Conservation (phyloP, 495 filamentous ascomycete genomes). For the Darksidea phi region DNA sequence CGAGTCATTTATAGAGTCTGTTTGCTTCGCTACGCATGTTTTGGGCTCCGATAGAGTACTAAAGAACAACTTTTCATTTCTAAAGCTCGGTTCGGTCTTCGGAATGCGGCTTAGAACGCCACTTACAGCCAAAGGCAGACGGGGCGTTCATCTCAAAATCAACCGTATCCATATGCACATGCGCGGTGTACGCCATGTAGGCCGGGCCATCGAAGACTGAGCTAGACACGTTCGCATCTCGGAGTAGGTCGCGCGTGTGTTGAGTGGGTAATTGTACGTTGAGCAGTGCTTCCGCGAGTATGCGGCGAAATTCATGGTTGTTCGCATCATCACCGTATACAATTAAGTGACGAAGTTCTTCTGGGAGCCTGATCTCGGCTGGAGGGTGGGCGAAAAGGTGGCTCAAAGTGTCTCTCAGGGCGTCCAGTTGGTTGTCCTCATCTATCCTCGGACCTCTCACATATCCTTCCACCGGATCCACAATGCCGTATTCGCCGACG, state of each 20-base stretch:
- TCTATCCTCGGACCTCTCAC: constrained; percentile 3
- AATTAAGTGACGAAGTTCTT: constrained; percentile 9
- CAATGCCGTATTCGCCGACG: constrained; percentile 3
- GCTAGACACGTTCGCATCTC: constrained; percentile 6
- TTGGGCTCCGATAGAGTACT: no score
- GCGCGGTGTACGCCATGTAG: not conserved
- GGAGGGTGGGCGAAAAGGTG: constrained; percentile 5
- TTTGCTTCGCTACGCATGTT: no score
- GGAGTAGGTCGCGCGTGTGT: no score
- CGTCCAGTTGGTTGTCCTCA: constrained; percentile 2
- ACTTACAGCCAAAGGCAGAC: constrained; percentile 17
- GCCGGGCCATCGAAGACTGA: constrained; percentile 13
- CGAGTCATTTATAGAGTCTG: no score
- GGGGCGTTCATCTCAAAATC: not conserved
- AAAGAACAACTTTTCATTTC: no score
- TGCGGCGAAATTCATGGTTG: not conserved
- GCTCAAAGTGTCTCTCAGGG: constrained; percentile 7
- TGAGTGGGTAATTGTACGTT: no score
- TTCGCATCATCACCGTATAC: constrained; percentile 15
- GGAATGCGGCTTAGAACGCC: constrained; percentile 12
- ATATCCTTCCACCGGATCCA: constrained; percentile 1
- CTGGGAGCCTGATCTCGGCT: not conserved
- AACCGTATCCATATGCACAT: constrained; percentile 1
- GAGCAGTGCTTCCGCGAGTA: constrained; percentile 5
- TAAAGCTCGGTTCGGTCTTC: constrained; percentile 8